These are phyloP conservation scores for Russula griseocarnosa DNA, from an alignment of 768 basidiomycete genomes.

Conservation along the genomic window DNA sequence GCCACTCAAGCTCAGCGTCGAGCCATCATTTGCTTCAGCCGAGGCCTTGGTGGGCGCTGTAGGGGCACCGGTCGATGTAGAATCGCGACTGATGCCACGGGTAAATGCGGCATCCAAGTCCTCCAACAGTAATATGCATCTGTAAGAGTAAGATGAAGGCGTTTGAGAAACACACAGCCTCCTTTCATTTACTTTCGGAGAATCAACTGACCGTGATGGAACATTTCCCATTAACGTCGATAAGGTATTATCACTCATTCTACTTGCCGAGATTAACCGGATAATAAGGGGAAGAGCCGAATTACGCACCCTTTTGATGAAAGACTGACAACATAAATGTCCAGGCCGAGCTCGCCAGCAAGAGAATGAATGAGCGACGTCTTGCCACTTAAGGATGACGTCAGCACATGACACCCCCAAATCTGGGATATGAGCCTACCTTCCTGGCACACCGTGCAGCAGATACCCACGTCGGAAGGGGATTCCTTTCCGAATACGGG, in stretches of 20 bases:
- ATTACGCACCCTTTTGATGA: slow-evolving; percentile 73
- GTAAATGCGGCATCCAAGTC: slow-evolving; percentile 93
- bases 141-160: slow-evolving; percentile 32
- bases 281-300: slow-evolving; percentile 26
- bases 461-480: slow-evolving; percentile 86
- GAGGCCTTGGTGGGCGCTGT: slow-evolving; percentile 37
- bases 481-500: slow-evolving; percentile 50
- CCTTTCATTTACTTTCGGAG: slow-evolving; percentile 10
- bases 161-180: slow-evolving; percentile 25
- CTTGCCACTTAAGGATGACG: slow-evolving; percentile 56
- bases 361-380: slow-evolving; percentile 83
- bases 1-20: slow-evolving; percentile 80
- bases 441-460: slow-evolving; percentile 81
- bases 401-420: slow-evolving; percentile 16
- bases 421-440: slow-evolving; percentile 40
- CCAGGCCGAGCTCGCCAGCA: slow-evolving; percentile 79
- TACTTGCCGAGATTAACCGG: slow-evolving; percentile 34
- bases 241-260: slow-evolving; percentile 89
- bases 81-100: slow-evolving; percentile 78
- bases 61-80: slow-evolving; percentile 71
- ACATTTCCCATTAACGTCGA: slow-evolving; percentile 86
- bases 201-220: slow-evolving; percentile 60
- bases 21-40: slow-evolving; percentile 60
- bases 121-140: slow-evolving; percentile 90
- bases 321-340: slow-evolving; percentile 87